A percentile compares a stretch with the other conserved stretches of the same genome.
phyloP scores from a whole-genome alignment of 495 filamentous ascomycete genomes.

The Penicillium coprophilum region DNA sequence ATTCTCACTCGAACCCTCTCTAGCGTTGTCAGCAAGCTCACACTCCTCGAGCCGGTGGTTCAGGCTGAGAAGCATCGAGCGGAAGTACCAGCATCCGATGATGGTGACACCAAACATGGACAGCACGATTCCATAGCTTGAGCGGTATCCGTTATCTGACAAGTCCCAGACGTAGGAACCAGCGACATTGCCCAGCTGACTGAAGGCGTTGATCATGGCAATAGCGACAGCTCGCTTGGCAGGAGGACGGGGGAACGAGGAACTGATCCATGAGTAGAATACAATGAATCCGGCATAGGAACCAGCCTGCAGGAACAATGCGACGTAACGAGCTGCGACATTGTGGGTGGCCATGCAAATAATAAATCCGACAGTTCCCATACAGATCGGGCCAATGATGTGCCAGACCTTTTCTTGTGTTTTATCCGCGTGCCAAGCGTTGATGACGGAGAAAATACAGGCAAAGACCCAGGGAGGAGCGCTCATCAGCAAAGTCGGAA shows the following conservation, averaged over 20 bases:
- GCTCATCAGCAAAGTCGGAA: slow-evolving; percentile 72
- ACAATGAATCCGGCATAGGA: slow-evolving; percentile 65
- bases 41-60: slow-evolving; percentile 66
- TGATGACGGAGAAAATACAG: slow-evolving; percentile 67
- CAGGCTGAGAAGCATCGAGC: slow-evolving; percentile 58
- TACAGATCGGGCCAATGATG: slow-evolving; percentile 63
- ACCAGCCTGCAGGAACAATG: slow-evolving; percentile 75
- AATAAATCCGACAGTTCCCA: slow-evolving; percentile 72
- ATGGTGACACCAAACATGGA: slow-evolving; percentile 38
- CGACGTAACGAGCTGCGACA: slow-evolving; percentile 66
- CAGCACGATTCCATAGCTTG: slow-evolving; percentile 38
- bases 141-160: slow-evolving; percentile 33
- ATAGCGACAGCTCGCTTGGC: slow-evolving; percentile 81
- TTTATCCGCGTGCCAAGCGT: slow-evolving; percentile 77
- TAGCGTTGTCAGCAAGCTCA: slow-evolving; percentile 13
- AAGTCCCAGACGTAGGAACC: slow-evolving; percentile 38
- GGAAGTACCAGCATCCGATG: slow-evolving; percentile 43
- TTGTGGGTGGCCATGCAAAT: slow-evolving; percentile 66
- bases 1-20: slow-evolving; percentile 14
- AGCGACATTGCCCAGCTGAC: slow-evolving; percentile 40
- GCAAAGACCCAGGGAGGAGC: slow-evolving; percentile 73
- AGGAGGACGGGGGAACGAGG: slow-evolving; percentile 75
- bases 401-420: slow-evolving; percentile 71
- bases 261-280: slow-evolving; percentile 73
- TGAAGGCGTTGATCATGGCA: slow-evolving; percentile 79